Base-by-base conservation (phyloP, 1,139 yeast species). In the Geotrichum aggregatum region DNA sequence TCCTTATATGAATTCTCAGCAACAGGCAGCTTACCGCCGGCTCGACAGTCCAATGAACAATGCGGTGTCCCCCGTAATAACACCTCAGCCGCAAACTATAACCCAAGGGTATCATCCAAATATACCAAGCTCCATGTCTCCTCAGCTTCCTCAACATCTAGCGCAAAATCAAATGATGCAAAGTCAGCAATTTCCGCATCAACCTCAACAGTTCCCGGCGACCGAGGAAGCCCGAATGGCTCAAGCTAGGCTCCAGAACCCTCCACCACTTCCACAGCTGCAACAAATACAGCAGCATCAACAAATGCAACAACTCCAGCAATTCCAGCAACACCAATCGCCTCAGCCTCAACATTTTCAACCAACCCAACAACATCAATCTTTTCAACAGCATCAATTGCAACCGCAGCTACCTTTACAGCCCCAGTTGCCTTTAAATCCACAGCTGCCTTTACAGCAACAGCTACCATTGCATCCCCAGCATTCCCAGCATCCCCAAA, bases 301-400 rank as follows among this genome's bases (percentile, higher is more conserved):
- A 19, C 40, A 34, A 43, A 35, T 31, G 43, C 34, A 21, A 22
- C 40, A 39, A 36, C 41, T 22, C 18, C 28, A 19, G 22, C 44
- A 39, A 19, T 44, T 43, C 35, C 13, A 24, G 46, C 47, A 30
- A 16, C 39, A 28, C 19, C 33, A 21, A 8, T 26, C 18, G 22
- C 14, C n/a, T 8, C 50, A 50, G 28, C 38, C 16, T 18, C 34
- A 45, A 19, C 50, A 41, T 26, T 24, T n/a, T 26, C 46, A 30
- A 24, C 50, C 16, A 57, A 64, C 63, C 42, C 58, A 61, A 34
- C 72, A 62, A 36, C 54, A 31, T 26, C 52, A 33, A 34, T 55
- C 26, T 8, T 62, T 56, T 16, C 61, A 55, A 38, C 40, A 49
- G 6, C 64, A 58, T 34, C 36, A 34, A n/a, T 16, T 3, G n/a